phyloP scores from a whole-genome alignment of 805 yeast genomes.

The Schwanniomyces pseudopolymorphus region DNA sequence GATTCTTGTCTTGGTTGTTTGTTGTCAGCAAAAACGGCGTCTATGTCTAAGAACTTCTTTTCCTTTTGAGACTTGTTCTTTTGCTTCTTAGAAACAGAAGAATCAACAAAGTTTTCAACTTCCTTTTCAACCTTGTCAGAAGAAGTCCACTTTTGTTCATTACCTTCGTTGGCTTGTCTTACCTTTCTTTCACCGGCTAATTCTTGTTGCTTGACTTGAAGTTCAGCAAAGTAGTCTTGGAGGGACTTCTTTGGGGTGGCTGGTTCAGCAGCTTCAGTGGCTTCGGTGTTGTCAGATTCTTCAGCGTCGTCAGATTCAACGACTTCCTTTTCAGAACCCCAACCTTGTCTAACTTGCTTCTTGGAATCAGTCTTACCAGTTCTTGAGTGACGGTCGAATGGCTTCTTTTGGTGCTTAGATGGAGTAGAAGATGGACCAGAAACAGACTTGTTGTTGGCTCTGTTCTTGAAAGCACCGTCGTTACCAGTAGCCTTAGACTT shows the following conservation, averaged over 20 bases:
- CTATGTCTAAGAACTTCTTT: constrained; percentile 74
- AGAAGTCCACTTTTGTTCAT: constrained; percentile 49
- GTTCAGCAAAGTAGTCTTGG: constrained; percentile 82
- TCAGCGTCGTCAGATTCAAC: constrained; percentile 55
- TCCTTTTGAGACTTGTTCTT: constrained; percentile 78
- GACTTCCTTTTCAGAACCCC: constrained; percentile 76
- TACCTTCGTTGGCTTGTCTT: constrained; percentile 59
- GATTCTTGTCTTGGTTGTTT: constrained; percentile 23
- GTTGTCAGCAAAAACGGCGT: constrained; percentile 68
- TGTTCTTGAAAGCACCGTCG: constrained; percentile 81
- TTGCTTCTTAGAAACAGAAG: constrained; percentile 64
- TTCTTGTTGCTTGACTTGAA: constrained; percentile 44
- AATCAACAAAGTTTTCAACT: constrained; percentile 56
- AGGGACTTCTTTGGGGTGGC: constrained; percentile 64
- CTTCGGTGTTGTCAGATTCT: constrained; percentile 38
- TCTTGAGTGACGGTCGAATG: constrained; percentile 84
- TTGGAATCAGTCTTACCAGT: constrained; percentile 79
- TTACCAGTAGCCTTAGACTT: constrained; percentile 75
- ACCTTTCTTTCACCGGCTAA: constrained; percentile 34
- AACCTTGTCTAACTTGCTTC: constrained; percentile 80
- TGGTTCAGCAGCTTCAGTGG: constrained; percentile 45
- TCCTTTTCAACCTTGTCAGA: constrained; percentile 65
- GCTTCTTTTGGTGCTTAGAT: constrained; percentile 54
- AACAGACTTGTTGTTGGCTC: constrained; percentile 70
- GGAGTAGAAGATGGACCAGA: constrained; percentile 55